Evolutionary conservation across 345 rosid genomes (phyloP).

Genomic region (thale cress (Arabidopsis thaliana)): DNA sequence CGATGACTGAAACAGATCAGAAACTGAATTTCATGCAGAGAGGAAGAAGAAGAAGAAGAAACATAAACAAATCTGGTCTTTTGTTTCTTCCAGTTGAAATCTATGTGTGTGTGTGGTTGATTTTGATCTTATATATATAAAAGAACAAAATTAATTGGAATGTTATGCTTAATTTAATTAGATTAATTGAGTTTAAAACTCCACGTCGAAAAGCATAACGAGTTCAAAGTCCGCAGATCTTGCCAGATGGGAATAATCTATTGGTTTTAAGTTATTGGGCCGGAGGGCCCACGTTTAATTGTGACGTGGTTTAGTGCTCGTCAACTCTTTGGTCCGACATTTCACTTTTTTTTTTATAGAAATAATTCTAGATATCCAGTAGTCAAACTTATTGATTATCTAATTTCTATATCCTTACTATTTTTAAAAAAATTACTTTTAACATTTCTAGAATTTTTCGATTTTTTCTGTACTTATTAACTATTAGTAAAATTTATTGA

Average conservation of each 20-base stretch:
- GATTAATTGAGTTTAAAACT: slow-evolving; percentile 26
- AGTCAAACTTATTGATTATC: slow-evolving; percentile 21
- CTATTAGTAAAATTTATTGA: no score
- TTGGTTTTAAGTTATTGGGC: slow-evolving; percentile 36
- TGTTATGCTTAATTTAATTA: neutral
- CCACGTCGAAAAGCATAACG: slow-evolving; percentile 34
- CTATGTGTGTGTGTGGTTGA: slow-evolving; percentile 29
- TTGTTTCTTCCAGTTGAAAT: slow-evolving; percentile 40
- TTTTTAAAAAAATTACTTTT: no score
- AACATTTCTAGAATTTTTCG: neutral
- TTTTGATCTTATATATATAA: slow-evolving; percentile 26
- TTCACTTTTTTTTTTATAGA: neutral
- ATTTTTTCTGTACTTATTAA: no score
- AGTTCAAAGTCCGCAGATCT: slow-evolving; percentile 35
- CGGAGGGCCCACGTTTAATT: slow-evolving; percentile 9
- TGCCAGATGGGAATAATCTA: slow-evolving; percentile 32
- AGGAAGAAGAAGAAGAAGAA: slow-evolving; percentile 34
- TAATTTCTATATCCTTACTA: neutral
- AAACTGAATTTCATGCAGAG: slow-evolving; percentile 30
- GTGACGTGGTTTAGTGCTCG: slow-evolving; percentile 42
- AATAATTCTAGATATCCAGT: neutral
- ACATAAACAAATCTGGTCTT: slow-evolving; percentile 47
- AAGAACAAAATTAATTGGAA: slow-evolving; percentile 9
- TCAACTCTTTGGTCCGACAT: slow-evolving; percentile 42
- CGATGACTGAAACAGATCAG: slow-evolving; percentile 38